Conservation (phyloP, 2,329 filamentous ascomycete species). For the Phialophora macrospora region DNA sequence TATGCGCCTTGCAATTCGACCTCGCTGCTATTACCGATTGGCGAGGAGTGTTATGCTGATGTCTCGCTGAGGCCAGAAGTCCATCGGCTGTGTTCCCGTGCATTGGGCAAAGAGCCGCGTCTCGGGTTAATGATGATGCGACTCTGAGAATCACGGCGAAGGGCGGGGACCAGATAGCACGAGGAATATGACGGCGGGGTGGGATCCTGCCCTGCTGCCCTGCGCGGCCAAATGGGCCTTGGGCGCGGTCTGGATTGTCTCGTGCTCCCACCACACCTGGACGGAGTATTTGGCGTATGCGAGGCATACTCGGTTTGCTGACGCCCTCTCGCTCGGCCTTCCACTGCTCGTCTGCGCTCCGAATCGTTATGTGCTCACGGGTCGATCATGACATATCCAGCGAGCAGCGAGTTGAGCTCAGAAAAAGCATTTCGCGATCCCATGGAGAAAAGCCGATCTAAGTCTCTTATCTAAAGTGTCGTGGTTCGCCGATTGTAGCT, state of each 20-base stretch:
- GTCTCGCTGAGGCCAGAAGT: background rate
- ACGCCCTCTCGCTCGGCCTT: background rate
- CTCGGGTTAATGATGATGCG: conserved; percentile 21
- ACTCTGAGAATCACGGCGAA: background rate
- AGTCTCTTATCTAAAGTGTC: conserved; percentile 14
- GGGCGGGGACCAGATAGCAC: background rate
- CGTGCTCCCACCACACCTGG: background rate
- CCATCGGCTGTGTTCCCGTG: background rate
- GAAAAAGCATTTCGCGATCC: background rate
- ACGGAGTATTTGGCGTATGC: conserved; percentile 17
- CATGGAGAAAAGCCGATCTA: conserved; percentile 14
- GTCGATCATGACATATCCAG: background rate
- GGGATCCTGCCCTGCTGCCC: background rate
- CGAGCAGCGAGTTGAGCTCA: background rate
- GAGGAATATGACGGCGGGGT: background rate
- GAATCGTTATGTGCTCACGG: background rate
- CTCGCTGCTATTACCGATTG: background rate
- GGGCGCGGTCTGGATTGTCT: conserved; percentile 14
- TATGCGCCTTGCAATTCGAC: background rate
- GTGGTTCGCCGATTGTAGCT: background rate
- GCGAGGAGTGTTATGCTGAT: background rate
- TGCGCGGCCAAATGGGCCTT: background rate
- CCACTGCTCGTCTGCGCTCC: background rate
- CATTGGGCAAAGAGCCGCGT: background rate
- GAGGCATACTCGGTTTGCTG: conserved; percentile 8